Conservation (phyloP, 352 stramenopile species). For the Phytophthora nicotianae region DNA sequence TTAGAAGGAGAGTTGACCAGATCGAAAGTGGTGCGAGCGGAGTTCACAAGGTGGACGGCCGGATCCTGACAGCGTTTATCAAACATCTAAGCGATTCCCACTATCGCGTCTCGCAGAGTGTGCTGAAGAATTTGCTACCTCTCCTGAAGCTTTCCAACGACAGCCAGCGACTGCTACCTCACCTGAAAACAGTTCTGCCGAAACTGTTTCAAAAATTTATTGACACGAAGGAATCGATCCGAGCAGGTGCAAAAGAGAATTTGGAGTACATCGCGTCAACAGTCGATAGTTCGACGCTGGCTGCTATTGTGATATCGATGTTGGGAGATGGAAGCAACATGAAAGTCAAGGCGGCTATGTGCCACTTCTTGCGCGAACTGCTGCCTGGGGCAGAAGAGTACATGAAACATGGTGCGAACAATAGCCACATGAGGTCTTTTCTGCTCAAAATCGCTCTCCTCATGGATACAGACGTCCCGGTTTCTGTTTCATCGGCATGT, state of each 20-base stretch:
- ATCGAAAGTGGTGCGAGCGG: neutral
- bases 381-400: conserved; percentile 60
- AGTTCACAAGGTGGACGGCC: conserved; percentile 60
- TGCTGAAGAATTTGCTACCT: conserved; percentile 62
- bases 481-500: conserved; percentile 62
- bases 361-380: conserved; percentile 65
- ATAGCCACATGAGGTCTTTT: conserved; percentile 71
- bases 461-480: conserved; percentile 62
- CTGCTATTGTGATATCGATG: conserved; percentile 57
- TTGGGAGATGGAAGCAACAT: conserved; percentile 79
- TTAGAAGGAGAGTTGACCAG: conserved; percentile 28
- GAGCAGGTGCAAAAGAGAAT: conserved; percentile 57
- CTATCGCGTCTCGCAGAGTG: conserved; percentile 74
- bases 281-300: conserved; percentile 56
- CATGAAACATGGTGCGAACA: conserved; percentile 64
- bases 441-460: conserved; percentile 74
- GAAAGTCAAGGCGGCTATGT: conserved; percentile 77
- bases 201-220: conserved; percentile 80
- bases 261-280: conserved; percentile 57
- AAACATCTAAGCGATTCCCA: conserved; percentile 74
- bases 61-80: conserved; percentile 56
- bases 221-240: conserved; percentile 73
- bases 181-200: conserved; percentile 64
- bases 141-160: conserved; percentile 49
- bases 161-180: conserved; percentile 47